These are phyloP conservation scores for Cercospora sp. DNA, from an alignment of 2,329 filamentous ascomycete genomes.

Conservation along the genomic window DNA sequence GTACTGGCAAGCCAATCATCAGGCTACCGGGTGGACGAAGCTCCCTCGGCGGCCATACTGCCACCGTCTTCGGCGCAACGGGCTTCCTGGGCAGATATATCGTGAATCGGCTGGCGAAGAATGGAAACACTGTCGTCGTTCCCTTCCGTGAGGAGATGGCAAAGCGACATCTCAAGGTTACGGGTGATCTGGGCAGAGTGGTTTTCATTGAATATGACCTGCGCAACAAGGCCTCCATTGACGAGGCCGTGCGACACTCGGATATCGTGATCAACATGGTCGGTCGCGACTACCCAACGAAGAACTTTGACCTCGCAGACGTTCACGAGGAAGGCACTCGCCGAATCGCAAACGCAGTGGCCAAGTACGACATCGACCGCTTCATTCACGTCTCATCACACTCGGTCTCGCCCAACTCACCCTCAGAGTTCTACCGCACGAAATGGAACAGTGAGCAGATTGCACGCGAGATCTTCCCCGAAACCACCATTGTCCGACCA, in stretches of 20 bases:
- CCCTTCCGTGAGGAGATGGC: constrained; percentile 97
- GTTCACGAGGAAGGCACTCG: constrained; percentile 91
- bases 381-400: constrained; percentile 97
- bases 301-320: constrained; percentile 94
- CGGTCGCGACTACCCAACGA: constrained; percentile 92
- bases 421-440: constrained; percentile 85
- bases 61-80: constrained; percentile 95
- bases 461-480: constrained; percentile 85
- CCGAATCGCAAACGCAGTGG: constrained; percentile 88
- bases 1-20: constrained; percentile 94
- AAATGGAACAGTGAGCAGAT: constrained; percentile 85
- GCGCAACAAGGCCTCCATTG: constrained; percentile 89
- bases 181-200: constrained; percentile 89
- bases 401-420: constrained; percentile 77
- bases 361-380: constrained; percentile 96
- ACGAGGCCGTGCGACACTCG: constrained; percentile 94
- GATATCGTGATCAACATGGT: constrained; percentile 97
- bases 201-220: constrained; percentile 94
- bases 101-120: constrained; percentile 90
- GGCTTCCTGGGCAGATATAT: constrained; percentile 96
- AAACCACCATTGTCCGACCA: constrained; percentile 94
- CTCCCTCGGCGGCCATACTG: constrained; percentile 73
- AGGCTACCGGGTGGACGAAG: constrained; percentile 80
- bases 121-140: constrained; percentile 87
- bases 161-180: constrained; percentile 92